A percentile compares a stretch with the other conserved stretches of the same genome.
These are phyloP conservation scores for Zymoseptoria crescenta DNA, from an alignment of 2,329 filamentous ascomycete genomes.

Conservation along the genomic window DNA sequence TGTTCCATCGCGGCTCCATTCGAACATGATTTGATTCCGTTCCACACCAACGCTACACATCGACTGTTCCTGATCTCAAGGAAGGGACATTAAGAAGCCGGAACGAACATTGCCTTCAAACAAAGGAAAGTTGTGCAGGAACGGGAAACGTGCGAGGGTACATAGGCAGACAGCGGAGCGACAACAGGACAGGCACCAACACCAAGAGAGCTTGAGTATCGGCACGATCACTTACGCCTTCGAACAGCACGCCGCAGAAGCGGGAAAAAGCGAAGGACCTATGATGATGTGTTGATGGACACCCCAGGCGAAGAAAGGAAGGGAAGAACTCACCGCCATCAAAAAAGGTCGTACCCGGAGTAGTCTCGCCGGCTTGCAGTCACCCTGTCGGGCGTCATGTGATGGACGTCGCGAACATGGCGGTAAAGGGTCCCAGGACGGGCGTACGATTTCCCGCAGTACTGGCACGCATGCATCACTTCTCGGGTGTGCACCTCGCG, in stretches of 20 bases:
- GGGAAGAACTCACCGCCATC: too few species aligned
- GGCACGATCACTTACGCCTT: neutral
- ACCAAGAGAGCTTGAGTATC: neutral
- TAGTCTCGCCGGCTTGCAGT: too few species aligned
- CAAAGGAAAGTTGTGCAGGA: neutral
- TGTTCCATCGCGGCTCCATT: neutral
- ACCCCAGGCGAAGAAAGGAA: too few species aligned
- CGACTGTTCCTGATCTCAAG: neutral
- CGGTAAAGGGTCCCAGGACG: neutral
- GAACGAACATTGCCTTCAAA: neutral
- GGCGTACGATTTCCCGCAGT: neutral
- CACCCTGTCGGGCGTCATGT: neutral
- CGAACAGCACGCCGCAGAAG: neutral
- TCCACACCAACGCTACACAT: neutral
- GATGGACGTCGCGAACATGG: neutral
- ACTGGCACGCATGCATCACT: neutral
- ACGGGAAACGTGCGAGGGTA: neutral
- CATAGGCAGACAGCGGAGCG: neutral
- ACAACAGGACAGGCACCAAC: too few species aligned
- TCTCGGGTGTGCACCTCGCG: neutral
- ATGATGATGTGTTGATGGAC: neutral
- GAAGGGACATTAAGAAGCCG: neutral
- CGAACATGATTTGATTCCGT: neutral
- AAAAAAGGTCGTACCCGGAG: too few species aligned
- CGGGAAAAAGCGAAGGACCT: neutral